Base-by-base conservation (phyloP, 352 stramenopile genomes). In the Pythium apleroticum region DNA sequence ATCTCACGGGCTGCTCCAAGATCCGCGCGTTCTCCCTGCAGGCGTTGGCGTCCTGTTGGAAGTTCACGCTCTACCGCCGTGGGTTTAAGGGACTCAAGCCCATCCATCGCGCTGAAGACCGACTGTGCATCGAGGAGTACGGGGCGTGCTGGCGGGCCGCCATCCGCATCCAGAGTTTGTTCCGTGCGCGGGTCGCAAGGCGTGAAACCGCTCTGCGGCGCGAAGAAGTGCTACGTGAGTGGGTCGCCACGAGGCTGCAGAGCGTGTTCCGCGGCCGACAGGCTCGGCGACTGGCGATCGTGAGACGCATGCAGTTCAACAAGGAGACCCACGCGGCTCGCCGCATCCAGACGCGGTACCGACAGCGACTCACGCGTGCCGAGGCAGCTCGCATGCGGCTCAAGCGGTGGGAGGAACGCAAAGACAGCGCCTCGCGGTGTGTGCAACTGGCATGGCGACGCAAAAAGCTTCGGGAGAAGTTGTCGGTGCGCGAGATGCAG, bases 111-210 rank as follows among this genome's bases (percentile, higher is more conserved):
- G 88, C 81, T 17, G 66, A 86, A 15, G 88, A 98, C 60, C 88
- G 90, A 59, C 59, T 93, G 11, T 73, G 89, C 28, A 85, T 98
- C 20, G 87, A 97, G 49, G 75, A 94, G 11, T 97, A 98, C 55
- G 83, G 86, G 11, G 78, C 83, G 57, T 84, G 77, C 57, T 92
- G 81, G 75, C 74, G 69, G n/a, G 77, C 84, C 6, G 85, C 84
- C 8, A 78, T 83, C 14, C 69, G 71, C 27, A 88, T 93, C 39
- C 85, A 95, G 63, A 80, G 78, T 30, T 53, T 91, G 48, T 94
- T 83, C 57, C 81, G 84, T 25, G 78, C 77, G 19, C 75, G 73
- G 0, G 74, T 86, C 1, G 84, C 86, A 9, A 58, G 82, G 19
- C 71, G 73, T 14, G 52, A 75, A 2, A 74, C 80, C 2, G 66